phyloP scores from a whole-genome alignment of 805 yeast genomes.

The Dipodascus geniculatus region DNA sequence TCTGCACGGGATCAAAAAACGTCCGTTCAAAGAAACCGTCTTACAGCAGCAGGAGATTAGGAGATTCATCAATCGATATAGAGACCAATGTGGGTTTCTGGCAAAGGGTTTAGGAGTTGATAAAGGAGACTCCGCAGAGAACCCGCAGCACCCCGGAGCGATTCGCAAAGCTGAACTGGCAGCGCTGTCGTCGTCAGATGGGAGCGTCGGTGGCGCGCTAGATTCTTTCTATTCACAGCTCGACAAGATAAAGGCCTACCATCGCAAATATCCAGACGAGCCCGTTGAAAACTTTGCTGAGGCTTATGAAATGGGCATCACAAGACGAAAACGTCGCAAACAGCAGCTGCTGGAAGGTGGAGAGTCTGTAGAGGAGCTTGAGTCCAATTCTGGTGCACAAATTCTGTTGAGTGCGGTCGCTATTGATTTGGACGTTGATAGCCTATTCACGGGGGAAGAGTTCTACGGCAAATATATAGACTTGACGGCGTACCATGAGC shows the following conservation, averaged over 20 bases:
- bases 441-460: slow-evolving; percentile 48
- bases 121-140: background rate
- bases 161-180: slow-evolving; percentile 12
- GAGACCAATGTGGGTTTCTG: slow-evolving; percentile 22
- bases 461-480: slow-evolving; percentile 54
- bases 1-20: slow-evolving; percentile 26
- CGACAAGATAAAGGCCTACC: slow-evolving; percentile 22
- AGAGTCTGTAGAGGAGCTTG: slow-evolving; percentile 14
- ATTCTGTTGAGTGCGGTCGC: slow-evolving; percentile 39
- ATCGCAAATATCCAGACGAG: slow-evolving; percentile 24
- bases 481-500: slow-evolving; percentile 37
- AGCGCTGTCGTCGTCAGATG: slow-evolving; percentile 14
- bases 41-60: slow-evolving; percentile 60
- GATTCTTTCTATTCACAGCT: slow-evolving; percentile 30
- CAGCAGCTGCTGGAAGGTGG: slow-evolving; percentile 23
- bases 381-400: slow-evolving; percentile 21
- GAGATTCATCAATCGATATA: slow-evolving; percentile 37
- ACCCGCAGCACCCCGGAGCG: slow-evolving; percentile 2
- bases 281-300: slow-evolving; percentile 19
- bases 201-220: background rate
- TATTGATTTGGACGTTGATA: slow-evolving; percentile 35
- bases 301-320: slow-evolving; percentile 11
- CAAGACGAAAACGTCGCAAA: slow-evolving; percentile 9
- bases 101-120: slow-evolving; percentile 7
- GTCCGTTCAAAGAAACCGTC: slow-evolving; percentile 39